Conservation (phyloP, 169 alveolate genomes). For the Cardiosporidium cionae region DNA sequence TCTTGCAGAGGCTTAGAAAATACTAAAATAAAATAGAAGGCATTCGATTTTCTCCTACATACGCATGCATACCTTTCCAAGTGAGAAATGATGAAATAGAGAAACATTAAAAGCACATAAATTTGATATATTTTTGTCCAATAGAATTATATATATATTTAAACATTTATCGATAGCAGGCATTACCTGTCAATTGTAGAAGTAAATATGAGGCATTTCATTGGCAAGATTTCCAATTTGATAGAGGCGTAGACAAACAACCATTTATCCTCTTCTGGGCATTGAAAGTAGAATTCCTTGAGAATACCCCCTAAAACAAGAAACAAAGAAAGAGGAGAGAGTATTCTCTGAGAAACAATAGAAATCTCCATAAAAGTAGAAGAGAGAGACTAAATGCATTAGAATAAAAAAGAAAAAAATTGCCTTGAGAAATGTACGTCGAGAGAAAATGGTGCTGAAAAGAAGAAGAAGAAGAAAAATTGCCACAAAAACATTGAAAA, state of each 20-base stretch:
- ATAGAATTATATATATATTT: neutral
- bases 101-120: too few species aligned
- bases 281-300: constrained; percentile 27
- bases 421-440: too few species aligned
- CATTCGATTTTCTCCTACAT: too few species aligned
- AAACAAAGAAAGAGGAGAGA: neutral
- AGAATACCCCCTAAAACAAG: constrained; percentile 2
- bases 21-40: too few species aligned
- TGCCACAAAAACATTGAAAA: too few species aligned
- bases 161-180: neutral
- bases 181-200: constrained; percentile 5
- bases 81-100: too few species aligned
- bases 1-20: too few species aligned
- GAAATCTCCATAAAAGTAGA: neutral
- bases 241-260: constrained; percentile 32
- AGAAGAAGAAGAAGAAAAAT: too few species aligned
- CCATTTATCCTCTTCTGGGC: constrained; percentile 20
- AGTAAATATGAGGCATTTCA: constrained; percentile 30
- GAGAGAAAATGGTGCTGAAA: too few species aligned
- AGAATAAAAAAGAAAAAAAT: neutral
- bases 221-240: constrained; percentile 27
- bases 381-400: neutral
- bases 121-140: too few species aligned
- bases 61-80: too few species aligned
- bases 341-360: neutral